Evolutionary conservation across 2,329 filamentous ascomycete species (phyloP).

Genomic region (Trematosphaeria pertusa): DNA sequence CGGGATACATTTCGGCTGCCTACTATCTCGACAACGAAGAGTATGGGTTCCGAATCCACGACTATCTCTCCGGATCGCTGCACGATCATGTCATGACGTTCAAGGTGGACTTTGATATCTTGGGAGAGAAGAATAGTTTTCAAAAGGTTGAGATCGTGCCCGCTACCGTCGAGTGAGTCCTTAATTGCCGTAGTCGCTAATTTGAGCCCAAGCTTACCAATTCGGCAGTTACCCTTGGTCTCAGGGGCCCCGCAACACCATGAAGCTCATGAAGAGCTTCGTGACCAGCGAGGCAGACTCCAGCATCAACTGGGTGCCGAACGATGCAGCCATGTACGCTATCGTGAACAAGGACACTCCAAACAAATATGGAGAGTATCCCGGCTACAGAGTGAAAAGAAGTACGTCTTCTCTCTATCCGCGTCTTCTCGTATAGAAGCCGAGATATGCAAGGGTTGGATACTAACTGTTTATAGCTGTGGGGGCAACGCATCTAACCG

Average conservation of each 20-base stretch:
- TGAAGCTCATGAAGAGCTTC: conserved; percentile 56
- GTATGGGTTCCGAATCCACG: conserved; percentile 50
- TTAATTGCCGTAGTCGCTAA: neutral
- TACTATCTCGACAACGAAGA: conserved; percentile 37
- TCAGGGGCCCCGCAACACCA: conserved; percentile 58
- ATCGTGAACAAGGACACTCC: conserved; percentile 59
- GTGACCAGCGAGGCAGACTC: conserved; percentile 48
- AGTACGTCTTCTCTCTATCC: conserved; percentile 50
- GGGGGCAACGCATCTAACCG: conserved; percentile 48
- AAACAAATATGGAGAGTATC: conserved; percentile 60
- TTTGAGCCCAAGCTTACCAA: neutral
- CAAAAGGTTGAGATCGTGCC: conserved; percentile 40
- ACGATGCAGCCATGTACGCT: conserved; percentile 55
- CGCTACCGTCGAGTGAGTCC: conserved; percentile 51
- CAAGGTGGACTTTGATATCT: conserved; percentile 51
- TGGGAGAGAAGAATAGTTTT: conserved; percentile 46
- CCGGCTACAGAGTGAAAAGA: conserved; percentile 61
- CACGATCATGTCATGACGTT: conserved; percentile 52
- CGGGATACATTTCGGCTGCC: conserved; percentile 34
- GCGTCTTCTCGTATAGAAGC: no score
- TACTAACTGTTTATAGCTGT: conserved; percentile 23
- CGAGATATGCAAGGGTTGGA: no score
- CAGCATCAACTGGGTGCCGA: conserved; percentile 56
- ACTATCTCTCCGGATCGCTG: conserved; percentile 42
- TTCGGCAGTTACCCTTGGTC: conserved; percentile 56